phyloP scores from a whole-genome alignment of 208 protist species.

The Vickermania spadyakhi region DNA sequence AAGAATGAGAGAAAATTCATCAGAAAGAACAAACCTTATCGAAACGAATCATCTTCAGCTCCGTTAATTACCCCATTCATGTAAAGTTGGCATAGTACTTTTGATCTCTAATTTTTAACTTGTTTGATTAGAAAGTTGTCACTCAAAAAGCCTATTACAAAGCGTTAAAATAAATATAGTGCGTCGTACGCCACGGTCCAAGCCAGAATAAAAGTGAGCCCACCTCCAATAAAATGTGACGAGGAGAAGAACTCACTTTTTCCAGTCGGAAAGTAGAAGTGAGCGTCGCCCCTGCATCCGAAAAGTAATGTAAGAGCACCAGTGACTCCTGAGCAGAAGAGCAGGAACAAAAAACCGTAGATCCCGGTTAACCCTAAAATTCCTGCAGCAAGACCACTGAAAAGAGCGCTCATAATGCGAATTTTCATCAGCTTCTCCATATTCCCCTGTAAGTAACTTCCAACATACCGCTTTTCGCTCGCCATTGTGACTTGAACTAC shows the following conservation, averaged over 20 bases:
- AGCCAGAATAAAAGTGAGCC: constrained; percentile 75
- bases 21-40: no score
- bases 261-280: constrained; percentile 72
- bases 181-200: constrained; percentile 85
- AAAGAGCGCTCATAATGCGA: constrained; percentile 59
- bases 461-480: constrained; percentile 45
- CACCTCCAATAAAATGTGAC: constrained; percentile 40
- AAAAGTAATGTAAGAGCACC: constrained; percentile 46
- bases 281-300: constrained; percentile 35
- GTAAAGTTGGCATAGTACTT: no score
- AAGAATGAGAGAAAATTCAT: no score
- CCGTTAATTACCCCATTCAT: no score
- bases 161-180: constrained; percentile 85
- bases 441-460: constrained; percentile 39
- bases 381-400: constrained; percentile 65
- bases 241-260: constrained; percentile 57
- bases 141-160: no score
- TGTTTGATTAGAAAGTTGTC: no score
- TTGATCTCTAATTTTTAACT: no score
- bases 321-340: constrained; percentile 35
- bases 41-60: no score
- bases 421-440: constrained; percentile 50
- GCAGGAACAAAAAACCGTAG: constrained; percentile 59
- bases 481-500: constrained; percentile 21
- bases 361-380: constrained; percentile 68